A percentile compares a stretch with the other conserved stretches of the same genome.
Evolutionary conservation across 768 basidiomycete genomes (phyloP).

Genomic region (Clitopilus hobsonii): DNA sequence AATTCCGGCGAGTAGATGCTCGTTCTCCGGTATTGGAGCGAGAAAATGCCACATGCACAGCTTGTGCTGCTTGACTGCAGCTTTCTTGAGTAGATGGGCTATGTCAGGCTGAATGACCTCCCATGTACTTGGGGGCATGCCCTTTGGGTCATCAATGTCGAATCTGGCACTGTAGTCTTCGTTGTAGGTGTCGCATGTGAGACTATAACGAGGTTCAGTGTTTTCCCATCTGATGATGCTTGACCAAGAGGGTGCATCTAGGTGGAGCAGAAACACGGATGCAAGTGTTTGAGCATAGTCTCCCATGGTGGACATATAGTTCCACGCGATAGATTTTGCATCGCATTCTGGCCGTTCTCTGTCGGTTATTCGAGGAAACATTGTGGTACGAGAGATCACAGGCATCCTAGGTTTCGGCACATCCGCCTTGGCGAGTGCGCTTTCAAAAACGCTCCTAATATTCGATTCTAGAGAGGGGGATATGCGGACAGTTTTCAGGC

Average conservation of each 20-base stretch:
- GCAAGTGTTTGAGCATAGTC: not conserved
- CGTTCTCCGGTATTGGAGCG: no score
- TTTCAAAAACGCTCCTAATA: no score
- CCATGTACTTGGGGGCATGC: conserved; percentile 1
- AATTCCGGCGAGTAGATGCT: no score
- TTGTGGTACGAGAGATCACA: no score
- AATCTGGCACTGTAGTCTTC: conserved; percentile 2
- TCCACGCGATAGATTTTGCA: conserved; percentile 3
- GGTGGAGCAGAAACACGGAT: conserved; percentile 8
- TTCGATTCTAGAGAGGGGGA: no score
- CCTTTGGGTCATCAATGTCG: not conserved
- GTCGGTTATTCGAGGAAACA: no score
- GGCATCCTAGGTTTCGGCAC: no score
- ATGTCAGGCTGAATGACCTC: not conserved
- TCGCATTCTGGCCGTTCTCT: conserved; percentile 1
- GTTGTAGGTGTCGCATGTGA: not conserved
- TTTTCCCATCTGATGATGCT: conserved; percentile 1
- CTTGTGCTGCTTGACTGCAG: not conserved
- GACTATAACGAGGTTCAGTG: not conserved
- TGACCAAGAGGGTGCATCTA: conserved; percentile 4
- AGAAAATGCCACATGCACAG: no score
- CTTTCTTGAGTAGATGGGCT: not conserved
- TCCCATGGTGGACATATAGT: conserved; percentile 1
- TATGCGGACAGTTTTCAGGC: no score
- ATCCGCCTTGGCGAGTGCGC: no score